These are phyloP conservation scores for Circinella umbellata DNA, from an alignment of 371 early-diverging fungal genomes.

Conservation along the genomic window DNA sequence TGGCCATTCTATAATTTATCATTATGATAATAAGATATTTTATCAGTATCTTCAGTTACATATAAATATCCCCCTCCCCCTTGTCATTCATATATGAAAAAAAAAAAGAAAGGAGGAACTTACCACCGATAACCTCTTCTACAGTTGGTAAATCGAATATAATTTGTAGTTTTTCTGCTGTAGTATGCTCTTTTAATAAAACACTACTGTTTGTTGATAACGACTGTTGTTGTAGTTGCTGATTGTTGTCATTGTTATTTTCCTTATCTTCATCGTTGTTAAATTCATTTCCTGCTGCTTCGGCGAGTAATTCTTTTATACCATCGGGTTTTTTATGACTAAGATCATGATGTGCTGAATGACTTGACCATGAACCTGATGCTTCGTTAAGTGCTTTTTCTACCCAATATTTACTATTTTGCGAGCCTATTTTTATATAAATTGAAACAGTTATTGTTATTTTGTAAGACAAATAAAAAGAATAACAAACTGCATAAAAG, in stretches of 20 bases:
- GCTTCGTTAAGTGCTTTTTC: not conserved
- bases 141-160: constrained; percentile 63
- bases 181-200: constrained; percentile 33
- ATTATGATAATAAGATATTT: not conserved
- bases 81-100: not conserved
- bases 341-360: constrained; percentile 5
- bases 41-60: too few relatives aligned
- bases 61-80: not conserved
- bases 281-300: constrained; percentile 36
- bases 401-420: not conserved
- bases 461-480: constrained; percentile 13
- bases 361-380: not conserved
- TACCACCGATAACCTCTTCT: constrained; percentile 64
- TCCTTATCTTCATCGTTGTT: constrained; percentile 1
- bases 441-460: not conserved
- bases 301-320: constrained; percentile 41
- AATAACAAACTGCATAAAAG: not conserved
- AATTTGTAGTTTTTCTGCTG: constrained; percentile 62
- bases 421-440: constrained; percentile 6
- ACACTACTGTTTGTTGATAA: not conserved
- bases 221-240: constrained; percentile 10
- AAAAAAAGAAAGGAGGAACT: not conserved
- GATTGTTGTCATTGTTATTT: constrained; percentile 5
- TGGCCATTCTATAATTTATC: constrained; percentile 61
- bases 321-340: constrained; percentile 17